Base-by-base conservation (phyloP, 2,329 filamentous ascomycete species). In the Fusarium secorum region DNA sequence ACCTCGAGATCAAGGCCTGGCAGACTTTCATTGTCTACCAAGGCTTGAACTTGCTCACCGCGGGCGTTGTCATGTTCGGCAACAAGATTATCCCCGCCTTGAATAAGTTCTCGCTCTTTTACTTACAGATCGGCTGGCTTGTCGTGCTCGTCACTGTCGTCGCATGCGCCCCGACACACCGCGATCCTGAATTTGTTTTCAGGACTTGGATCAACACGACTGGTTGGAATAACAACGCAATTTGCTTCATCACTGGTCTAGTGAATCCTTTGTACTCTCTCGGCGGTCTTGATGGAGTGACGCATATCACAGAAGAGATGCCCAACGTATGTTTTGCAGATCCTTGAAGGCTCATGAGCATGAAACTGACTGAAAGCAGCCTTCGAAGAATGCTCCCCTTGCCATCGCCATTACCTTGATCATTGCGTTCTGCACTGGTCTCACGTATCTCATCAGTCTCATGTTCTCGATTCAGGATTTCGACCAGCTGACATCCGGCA, bases 161-260 rank as follows among this genome's bases (percentile, higher is more conserved):
- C 1, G 59, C 62, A 0, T 64, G 60, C 13, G 62, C 62, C 3
- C 62, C 62, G 0, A 48, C 62, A 8, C 62, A 64, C 0, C 62
- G 62, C 0, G 32, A 38, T 26, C 20, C 41, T 0, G 60, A 57
- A 3, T 64, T 64, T 0, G 62, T 64, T 0, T 64, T 64, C n/a
- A 64, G n/a, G n/a, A 64, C 62, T 15, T 64, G 62, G 62, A 64
- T 64, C 13, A 64, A 64, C 4, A 64, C 32, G 1, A 64, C 62
- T 14, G 62, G 62, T 0, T 64, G 62, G 62, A 26, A 49, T 0
- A 64, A 64, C 3, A 30, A 64, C 3, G 42, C 30, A 1, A 64
- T 64, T 7, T 64, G 59, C 20, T 64, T 64, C 0, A 64, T 64
- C 4, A 64, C 59, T 2, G 62, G 62, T 2, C 11, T 64, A 0